Conservation (phyloP, 768 basidiomycete species). For the Suillus cothurnatus region DNA sequence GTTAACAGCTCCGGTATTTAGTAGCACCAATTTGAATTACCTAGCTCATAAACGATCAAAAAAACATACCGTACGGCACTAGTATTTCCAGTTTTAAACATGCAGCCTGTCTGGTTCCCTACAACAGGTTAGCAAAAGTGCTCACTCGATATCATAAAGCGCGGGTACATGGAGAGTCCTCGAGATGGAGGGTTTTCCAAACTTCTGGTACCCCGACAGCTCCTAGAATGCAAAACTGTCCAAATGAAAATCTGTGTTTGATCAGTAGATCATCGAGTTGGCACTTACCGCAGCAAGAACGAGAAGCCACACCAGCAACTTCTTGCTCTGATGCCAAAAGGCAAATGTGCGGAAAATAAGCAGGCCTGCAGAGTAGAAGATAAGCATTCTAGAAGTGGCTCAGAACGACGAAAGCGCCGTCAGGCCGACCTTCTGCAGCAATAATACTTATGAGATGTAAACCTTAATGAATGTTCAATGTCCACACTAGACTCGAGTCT, state of each 20-base stretch:
- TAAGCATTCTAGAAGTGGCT: neutral
- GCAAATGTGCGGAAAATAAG: slow-evolving; percentile 4
- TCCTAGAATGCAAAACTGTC: neutral
- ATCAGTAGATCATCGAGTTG: neutral
- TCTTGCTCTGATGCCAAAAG: slow-evolving; percentile 7
- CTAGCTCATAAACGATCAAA: neutral
- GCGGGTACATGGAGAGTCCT: neutral
- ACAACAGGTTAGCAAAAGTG: neutral
- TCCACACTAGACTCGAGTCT: neutral
- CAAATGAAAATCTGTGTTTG: neutral
- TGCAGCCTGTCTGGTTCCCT: neutral
- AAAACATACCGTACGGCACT: neutral
- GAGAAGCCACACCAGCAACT: neutral
- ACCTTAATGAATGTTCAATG: neutral
- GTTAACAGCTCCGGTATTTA: neutral
- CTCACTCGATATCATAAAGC: neutral
- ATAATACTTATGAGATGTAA: slow-evolving; percentile 8
- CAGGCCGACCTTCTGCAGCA: slow-evolving; percentile 7
- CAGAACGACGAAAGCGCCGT: neutral
- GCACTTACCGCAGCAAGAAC: neutral
- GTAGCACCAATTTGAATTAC: neutral
- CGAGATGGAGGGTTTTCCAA: neutral
- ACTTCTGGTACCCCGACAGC: neutral
- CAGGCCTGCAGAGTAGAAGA: neutral
- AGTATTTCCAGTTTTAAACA: neutral